Base-by-base conservation (phyloP, 139 green algal genomes). In the Medakamo hakoo region DNA sequence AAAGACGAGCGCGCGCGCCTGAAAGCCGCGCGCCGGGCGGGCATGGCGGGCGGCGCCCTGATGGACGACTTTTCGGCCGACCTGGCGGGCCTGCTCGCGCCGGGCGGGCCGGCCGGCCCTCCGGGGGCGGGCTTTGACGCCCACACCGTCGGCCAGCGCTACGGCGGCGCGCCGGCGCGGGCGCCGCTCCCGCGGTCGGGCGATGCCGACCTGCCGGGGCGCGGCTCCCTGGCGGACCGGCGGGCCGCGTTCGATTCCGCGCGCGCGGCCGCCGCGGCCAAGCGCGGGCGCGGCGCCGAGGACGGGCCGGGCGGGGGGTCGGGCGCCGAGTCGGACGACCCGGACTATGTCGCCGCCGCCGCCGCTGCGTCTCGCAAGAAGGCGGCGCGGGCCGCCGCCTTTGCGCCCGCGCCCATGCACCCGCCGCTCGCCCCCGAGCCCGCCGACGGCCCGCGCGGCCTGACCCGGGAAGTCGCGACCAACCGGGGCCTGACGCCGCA, bases 401-500 rank as follows among this genome's bases (percentile, higher is more conserved):
- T 21, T 16, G 40, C 40, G 40, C 40, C 16, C 9, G 9, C 26
- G 18, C 57, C 68, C 28, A 65, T 69, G 28, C 67, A 82, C n/a
- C 71, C 82, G 22, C 87, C 86, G 2, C 57, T 78, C 52, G 63
- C 74, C 2, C 82, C 91, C 57, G 59, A 66, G n/a, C 62, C 65
- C 19, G 62, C 70, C 2, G 65, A 60, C 24, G 81, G 68, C 0
- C 72, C 80, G 4, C 72, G 88, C 22, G 63, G 57, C 23, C 87
- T 95, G 67, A 86, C 63, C 30, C 49, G 16, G 23, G 68, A 80
- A n/a, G 98, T 98, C 28, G 76, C 94, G 71, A 90, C 89, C 75
- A 99, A 99, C 77, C 73, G 87, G 3, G 92, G 92, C 57, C 84
- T 99, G 26, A 99, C 92, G 16, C 89, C 92, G 5, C 89, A 97